Conservation (phyloP, 495 filamentous ascomycete genomes). For the Podospora didyma region DNA sequence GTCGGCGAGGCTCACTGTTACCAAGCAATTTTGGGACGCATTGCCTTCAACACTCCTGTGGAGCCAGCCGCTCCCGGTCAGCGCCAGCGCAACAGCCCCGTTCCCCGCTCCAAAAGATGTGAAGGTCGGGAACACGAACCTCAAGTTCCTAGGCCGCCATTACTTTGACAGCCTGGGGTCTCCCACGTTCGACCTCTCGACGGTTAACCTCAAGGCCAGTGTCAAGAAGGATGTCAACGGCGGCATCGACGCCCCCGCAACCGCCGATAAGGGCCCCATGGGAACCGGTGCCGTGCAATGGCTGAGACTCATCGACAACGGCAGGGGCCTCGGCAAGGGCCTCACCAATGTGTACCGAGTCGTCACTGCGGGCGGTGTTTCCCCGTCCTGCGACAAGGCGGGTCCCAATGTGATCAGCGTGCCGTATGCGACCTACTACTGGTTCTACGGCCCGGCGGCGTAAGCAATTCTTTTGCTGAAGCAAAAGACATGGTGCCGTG, state of each 20-base stretch:
- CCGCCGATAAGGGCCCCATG: slow-evolving; percentile 38
- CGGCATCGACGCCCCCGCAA: slow-evolving; percentile 47
- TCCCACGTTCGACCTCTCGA: slow-evolving; percentile 57
- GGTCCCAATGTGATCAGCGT: slow-evolving; percentile 44
- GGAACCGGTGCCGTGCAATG: slow-evolving; percentile 58
- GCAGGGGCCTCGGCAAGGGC: slow-evolving; percentile 42
- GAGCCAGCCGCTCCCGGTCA: slow-evolving; percentile 32
- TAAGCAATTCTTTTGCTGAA: slow-evolving; percentile 2
- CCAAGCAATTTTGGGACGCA: slow-evolving; percentile 22
- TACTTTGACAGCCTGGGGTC: slow-evolving; percentile 52
- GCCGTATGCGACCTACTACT: slow-evolving; percentile 68
- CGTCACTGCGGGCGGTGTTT: slow-evolving; percentile 58
- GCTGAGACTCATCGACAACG: slow-evolving; percentile 52
- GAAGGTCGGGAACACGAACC: slow-evolving; percentile 18
- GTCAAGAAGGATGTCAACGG: slow-evolving; percentile 46
- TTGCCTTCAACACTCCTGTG: slow-evolving; percentile 32
- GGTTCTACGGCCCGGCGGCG: slow-evolving; percentile 53
- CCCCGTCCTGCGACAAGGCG: slow-evolving; percentile 43
- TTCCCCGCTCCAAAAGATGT: slow-evolving; percentile 37
- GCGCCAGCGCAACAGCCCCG: slow-evolving; percentile 34
- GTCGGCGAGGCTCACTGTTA: slow-evolving; percentile 23
- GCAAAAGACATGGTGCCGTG: neutral
- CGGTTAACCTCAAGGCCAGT: slow-evolving; percentile 29
- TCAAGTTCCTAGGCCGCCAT: slow-evolving; percentile 57
- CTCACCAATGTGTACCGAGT: slow-evolving; percentile 61